Percentiles rank a stretch among this genome's conserved stretches.
phyloP scores from a whole-genome alignment of 73 alveolate species.

The Paramecium biaurelia region DNA sequence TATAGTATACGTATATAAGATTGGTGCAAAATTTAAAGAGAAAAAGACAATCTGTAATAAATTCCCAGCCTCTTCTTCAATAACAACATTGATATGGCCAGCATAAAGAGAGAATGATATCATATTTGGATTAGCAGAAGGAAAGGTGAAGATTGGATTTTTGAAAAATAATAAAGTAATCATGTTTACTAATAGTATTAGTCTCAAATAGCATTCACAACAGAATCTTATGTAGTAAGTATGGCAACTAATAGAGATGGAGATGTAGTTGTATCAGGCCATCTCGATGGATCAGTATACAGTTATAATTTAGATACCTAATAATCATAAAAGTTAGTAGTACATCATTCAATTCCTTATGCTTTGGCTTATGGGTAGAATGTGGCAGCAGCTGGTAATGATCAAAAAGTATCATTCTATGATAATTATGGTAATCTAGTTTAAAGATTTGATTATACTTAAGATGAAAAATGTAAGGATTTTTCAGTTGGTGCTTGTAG shows the following conservation, averaged over 20 bases:
- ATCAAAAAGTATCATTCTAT: slow-evolving; percentile 92
- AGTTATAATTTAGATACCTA: slow-evolving; percentile 93
- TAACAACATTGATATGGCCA: slow-evolving; percentile 99
- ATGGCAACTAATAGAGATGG: slow-evolving; percentile 97
- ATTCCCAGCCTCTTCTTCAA: slow-evolving; percentile 96
- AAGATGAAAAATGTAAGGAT: slow-evolving; percentile 95
- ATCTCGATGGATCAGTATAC: slow-evolving; percentile 97
- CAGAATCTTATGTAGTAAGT: slow-evolving; percentile 92
- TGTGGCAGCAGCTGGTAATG: slow-evolving; percentile 98
- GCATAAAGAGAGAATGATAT: slow-evolving; percentile 90
- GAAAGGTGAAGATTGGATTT: slow-evolving; percentile 97
- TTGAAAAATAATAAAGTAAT: slow-evolving; percentile 87
- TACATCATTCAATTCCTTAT: slow-evolving; percentile 92
- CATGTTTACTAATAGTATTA: slow-evolving; percentile 11
- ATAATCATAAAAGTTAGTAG: slow-evolving; percentile 75
- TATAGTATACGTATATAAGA: slow-evolving; percentile 97
- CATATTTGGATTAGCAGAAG: slow-evolving; percentile 99
- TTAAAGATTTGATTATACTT: slow-evolving; percentile 96
- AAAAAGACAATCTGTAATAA: slow-evolving; percentile 99
- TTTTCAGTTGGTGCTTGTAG: slow-evolving; percentile 96
- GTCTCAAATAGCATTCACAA: slow-evolving; percentile 84
- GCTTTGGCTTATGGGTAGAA: slow-evolving; percentile 98
- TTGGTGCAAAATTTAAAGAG: slow-evolving; percentile 99
- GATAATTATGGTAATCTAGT: slow-evolving; percentile 93
- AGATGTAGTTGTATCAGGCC: slow-evolving; percentile 96